These are phyloP conservation scores for Cladosporium austrohemisphaericum DNA, from an alignment of 2,329 filamentous ascomycete genomes.

Conservation along the genomic window DNA sequence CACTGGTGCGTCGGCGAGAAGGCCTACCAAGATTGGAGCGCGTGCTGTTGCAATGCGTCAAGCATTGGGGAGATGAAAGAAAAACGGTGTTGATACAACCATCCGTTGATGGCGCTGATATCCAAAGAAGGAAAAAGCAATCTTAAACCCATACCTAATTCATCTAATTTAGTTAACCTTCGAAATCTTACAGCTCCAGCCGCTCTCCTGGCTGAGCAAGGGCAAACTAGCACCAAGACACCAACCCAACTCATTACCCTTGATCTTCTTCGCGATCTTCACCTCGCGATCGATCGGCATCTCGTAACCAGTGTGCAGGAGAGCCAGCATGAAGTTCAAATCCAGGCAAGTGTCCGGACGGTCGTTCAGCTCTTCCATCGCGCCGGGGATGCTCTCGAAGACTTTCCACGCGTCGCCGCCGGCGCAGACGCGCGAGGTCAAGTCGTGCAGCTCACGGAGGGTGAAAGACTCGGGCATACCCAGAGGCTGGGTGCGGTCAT, in stretches of 20 bases:
- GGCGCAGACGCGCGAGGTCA: conserved; percentile 78
- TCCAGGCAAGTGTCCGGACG: conserved; percentile 92
- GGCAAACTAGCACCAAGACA: conserved; percentile 78
- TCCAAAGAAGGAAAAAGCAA: too few relatives aligned
- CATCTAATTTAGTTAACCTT: conserved; percentile 13
- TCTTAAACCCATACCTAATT: too few relatives aligned
- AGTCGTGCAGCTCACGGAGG: conserved; percentile 79
- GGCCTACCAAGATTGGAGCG: too few relatives aligned
- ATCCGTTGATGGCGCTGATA: too few relatives aligned
- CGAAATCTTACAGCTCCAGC: conserved; percentile 23
- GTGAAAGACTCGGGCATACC: conserved; percentile 99
- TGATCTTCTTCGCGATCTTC: conserved; percentile 98
- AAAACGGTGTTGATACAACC: too few relatives aligned
- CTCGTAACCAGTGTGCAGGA: conserved; percentile 93
- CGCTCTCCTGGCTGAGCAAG: conserved; percentile 28
- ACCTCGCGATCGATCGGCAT: conserved; percentile 97
- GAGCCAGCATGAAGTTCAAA: conserved; percentile 90
- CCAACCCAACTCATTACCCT: conserved; percentile 95
- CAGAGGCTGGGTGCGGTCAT: conserved; percentile 85
- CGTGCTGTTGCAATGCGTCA: too few relatives aligned
- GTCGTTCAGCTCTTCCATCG: conserved; percentile 72
- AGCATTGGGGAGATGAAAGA: too few relatives aligned
- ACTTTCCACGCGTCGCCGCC: conserved; percentile 81
- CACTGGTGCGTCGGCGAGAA: too few relatives aligned
- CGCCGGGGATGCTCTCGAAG: conserved; percentile 72